Evolutionary conservation across 1,284 basidiomycete genomes (phyloP).

Genomic region (Trichosporon faecale): DNA sequence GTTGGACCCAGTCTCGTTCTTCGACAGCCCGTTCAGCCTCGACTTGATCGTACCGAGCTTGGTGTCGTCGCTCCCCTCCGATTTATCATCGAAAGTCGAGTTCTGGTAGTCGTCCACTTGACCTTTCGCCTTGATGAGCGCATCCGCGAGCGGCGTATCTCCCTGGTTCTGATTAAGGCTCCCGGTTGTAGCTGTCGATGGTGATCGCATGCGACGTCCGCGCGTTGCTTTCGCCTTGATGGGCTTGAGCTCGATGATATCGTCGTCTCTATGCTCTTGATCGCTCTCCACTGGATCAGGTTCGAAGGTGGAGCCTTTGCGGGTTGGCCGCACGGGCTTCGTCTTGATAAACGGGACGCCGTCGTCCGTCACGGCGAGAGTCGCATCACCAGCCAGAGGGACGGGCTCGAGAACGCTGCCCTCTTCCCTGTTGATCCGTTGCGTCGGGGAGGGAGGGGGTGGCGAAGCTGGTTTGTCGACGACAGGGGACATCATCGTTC

Average conservation of each 20-base stretch:
- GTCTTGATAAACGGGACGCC: not conserved
- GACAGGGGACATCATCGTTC: not conserved
- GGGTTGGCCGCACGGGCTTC: not conserved
- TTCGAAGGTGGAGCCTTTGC: not conserved
- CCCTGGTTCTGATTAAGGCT: not conserved
- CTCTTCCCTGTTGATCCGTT: not conserved
- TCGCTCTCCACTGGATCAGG: slow-evolving; percentile 1
- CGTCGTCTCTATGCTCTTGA: not conserved
- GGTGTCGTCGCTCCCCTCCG: not conserved
- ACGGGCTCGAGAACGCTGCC: not conserved
- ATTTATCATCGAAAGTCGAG: not conserved
- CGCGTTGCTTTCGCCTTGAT: not conserved
- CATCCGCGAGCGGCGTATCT: not conserved
- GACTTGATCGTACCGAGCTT: not conserved
- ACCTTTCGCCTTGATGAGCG: not conserved
- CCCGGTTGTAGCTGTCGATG: not conserved
- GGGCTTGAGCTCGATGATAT: slow-evolving; percentile 3
- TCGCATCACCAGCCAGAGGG: not conserved
- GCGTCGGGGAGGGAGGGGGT: not conserved
- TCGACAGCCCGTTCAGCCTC: not conserved
- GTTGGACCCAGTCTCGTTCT: not conserved
- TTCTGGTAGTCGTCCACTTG: not conserved
- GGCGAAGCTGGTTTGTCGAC: not conserved
- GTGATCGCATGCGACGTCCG: not conserved
- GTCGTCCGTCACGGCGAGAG: not conserved